Evolutionary conservation across 345 rosid genomes (phyloP).

Genomic region (Eucalyptus fibrosa): DNA sequence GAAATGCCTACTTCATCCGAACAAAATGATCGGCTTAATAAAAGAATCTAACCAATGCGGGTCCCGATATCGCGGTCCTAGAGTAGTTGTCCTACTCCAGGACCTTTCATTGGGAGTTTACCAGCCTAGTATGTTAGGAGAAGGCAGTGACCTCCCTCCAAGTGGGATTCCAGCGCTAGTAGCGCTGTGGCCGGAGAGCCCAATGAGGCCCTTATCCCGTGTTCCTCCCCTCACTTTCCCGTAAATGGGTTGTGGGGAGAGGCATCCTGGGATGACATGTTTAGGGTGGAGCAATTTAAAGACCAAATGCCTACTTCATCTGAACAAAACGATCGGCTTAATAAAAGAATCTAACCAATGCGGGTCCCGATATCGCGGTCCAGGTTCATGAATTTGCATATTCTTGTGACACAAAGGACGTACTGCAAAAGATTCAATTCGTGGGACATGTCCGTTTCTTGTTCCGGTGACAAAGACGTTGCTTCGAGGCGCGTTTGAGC

Average conservation of each 20-base stretch:
- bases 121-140: no score
- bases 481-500: not conserved
- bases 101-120: no score
- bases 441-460: not conserved
- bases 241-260: no score
- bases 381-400: not conserved
- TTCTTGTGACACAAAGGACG: not conserved
- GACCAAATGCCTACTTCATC: not conserved
- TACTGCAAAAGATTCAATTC: not conserved
- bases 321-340: not conserved
- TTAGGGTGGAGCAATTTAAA: no score
- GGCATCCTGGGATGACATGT: no score
- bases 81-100: no score
- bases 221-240: no score
- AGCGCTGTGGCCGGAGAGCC: no score
- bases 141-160: no score
- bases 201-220: no score
- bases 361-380: not conserved
- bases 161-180: no score
- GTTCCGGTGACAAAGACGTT: not conserved
- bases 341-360: not conserved
- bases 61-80: not conserved
- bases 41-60: not conserved
- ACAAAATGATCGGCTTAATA: not conserved
- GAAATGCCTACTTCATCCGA: not conserved